phyloP scores from a whole-genome alignment of 108 stramenopile species.

The Pseudonitzschia delicatissima region DNA sequence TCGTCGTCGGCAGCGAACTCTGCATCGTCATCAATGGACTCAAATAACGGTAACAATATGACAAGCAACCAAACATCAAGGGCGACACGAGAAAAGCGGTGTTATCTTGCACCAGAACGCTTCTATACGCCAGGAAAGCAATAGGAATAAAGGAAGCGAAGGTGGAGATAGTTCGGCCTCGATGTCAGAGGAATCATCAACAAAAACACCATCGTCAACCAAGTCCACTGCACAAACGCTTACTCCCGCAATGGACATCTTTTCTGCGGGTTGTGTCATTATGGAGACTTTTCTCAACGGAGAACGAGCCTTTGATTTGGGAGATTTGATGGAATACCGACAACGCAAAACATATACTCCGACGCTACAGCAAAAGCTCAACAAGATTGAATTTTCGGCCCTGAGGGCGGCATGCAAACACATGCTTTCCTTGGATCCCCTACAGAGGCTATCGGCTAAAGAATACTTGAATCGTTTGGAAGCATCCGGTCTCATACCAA shows the following conservation, averaged over 20 bases:
- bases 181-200: neutral
- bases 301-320: constrained; percentile 89
- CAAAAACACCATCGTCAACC: neutral
- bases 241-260: constrained; percentile 93
- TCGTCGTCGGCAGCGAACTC: neutral
- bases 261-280: constrained; percentile 94
- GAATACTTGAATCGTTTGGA: constrained; percentile 72
- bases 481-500: constrained; percentile 34
- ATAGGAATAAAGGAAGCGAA: constrained; percentile 2
- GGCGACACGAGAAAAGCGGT: constrained; percentile 73
- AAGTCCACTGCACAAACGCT: constrained; percentile 27
- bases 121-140: constrained; percentile 49
- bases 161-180: neutral
- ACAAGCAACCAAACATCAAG: constrained; percentile 13
- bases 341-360: constrained; percentile 34
- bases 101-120: constrained; percentile 96
- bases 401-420: constrained; percentile 80
- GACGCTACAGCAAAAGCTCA: constrained; percentile 73
- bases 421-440: constrained; percentile 87
- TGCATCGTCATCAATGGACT: neutral
- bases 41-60: neutral
- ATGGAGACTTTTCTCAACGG: constrained; percentile 94
- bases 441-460: constrained; percentile 58
- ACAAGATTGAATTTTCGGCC: constrained; percentile 81
- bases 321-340: constrained; percentile 86